Evolutionary conservation across 2,329 filamentous ascomycete species (phyloP), one percentile per base, ranked within the genome.

Genomic region (Paecilomyces dactylethromorphus): DNA sequence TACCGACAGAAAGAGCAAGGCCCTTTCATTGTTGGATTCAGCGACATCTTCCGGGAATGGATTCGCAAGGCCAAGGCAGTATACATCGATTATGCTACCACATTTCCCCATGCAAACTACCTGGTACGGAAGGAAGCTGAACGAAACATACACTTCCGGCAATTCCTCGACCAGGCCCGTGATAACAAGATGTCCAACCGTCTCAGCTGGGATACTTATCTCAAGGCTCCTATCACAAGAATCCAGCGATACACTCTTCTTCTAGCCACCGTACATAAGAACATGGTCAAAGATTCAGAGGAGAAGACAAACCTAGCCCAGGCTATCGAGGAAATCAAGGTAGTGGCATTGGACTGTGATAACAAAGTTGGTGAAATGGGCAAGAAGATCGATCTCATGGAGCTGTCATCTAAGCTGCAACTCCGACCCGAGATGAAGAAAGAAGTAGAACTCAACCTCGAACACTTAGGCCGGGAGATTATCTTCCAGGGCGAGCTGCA

Each of bases 11-110:
- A 94, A 68, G 94, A 97, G 71, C 93, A 99, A 76, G 94, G 94
- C 0, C 94, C 94, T 0, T 99, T 92, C 87, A 88, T 99, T 59
- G 82, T 85, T 12, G 94, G 94, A 2, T 97, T 97, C 76, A 97
- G 92, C 71, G 94, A 97, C 69, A 91, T 99, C 55, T 97, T 99
- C 80, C 83, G 94, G 59, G 94, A 99, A 76, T 99, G 94, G 94
- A 96, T 97, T 62, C 86, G 94, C 63, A 97, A 97, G 74, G 94
- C 94, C 32, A 91, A 88, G 73, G 80, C 83, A 2, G 88, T 91
- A 11, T 99, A 97, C 71, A 87, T 97, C 61, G 92, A 96, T 59
- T 99, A 97, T 73, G 93, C 93, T 45, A 87, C 89, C 1, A 87
- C 87, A 0, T 97, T 94, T 66, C 93, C 93, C 0, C 86, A 88